Percentiles rank a stretch among this genome's conserved stretches.
phyloP scores from a whole-genome alignment of 257 asterid species.

The Thymus mandschuricus region DNA sequence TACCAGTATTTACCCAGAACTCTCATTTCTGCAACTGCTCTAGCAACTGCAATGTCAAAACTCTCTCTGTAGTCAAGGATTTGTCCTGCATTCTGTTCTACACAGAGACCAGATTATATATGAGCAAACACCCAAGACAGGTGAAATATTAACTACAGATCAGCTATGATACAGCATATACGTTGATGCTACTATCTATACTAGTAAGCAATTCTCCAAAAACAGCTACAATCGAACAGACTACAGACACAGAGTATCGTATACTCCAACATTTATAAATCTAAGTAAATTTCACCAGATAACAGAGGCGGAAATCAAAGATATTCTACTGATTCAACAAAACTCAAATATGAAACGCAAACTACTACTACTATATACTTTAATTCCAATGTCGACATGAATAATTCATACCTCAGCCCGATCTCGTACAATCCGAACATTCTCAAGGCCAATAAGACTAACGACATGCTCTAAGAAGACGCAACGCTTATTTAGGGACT shows the following conservation, averaged over 20 bases:
- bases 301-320: no score
- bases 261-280: not conserved
- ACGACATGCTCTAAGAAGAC: conserved; percentile 81
- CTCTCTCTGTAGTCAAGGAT: conserved; percentile 68
- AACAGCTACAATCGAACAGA: not conserved
- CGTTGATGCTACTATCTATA: not conserved
- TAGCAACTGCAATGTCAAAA: conserved; percentile 86
- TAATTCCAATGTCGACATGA: conserved; percentile 7
- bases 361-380: not conserved
- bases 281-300: no score
- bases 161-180: not conserved
- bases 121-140: conserved; percentile 28
- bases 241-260: not conserved
- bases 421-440: conserved; percentile 72
- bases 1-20: conserved; percentile 55
- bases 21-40: conserved; percentile 99
- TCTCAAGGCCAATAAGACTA: conserved; percentile 58
- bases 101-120: conserved; percentile 33
- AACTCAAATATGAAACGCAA: not conserved
- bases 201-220: conserved; percentile 7
- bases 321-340: not conserved
- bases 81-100: conserved; percentile 76
- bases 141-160: conserved; percentile 14
- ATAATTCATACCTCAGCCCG: conserved; percentile 74
- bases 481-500: conserved; percentile 88